Evolutionary conservation across 2,329 filamentous ascomycete genomes (phyloP), one percentile per base, ranked within the genome.

Genomic region (Xylaria sp.): DNA sequence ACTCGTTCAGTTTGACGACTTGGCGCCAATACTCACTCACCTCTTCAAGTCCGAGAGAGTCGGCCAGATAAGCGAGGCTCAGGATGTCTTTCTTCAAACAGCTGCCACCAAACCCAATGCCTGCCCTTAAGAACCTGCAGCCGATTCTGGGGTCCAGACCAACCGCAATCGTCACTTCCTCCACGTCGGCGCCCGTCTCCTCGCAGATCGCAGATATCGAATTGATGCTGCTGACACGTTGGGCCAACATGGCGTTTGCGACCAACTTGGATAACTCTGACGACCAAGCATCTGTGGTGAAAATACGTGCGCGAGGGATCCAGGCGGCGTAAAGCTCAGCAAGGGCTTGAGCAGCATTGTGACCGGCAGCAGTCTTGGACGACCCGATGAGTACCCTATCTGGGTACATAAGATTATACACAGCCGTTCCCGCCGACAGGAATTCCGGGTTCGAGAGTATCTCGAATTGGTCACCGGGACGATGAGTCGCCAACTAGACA

Each of bases 1-100:
- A 88, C 69, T 90, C 86, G 74, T 93, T 93, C 79, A 92, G 89
- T 67, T 81, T 82, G 62, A 91, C 81, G 2, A 93, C 88, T 59
- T 85, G 81, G 61, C 80, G 79, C 89, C 89, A 93, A 76, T 92
- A 92, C 63, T 85, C 81, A 39, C 85, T 87, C 0, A 92, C 88
- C 67, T 92, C 87, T 3, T 82, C 80, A 9, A 92, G 77, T 55
- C 86, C 83, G 57, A 91, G 78, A 2, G 82, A 84, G 67, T 90
- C 86, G 13, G 89, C 86, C 35, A 92, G 79, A 74, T 92, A 91
- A 16, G 87, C 83, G 44, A 93, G 76, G 72, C 83, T 89, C 53
- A 90, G 78, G 48, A 92, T 83, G 69, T 93, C 90, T 74, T 93
- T 93, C 73, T 88, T 85, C 79, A 93, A 92, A 74, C 90, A 93